Evolutionary conservation across 2,329 filamentous ascomycete genomes (phyloP).

Genomic region (Hypoxylon rubiginosum): DNA sequence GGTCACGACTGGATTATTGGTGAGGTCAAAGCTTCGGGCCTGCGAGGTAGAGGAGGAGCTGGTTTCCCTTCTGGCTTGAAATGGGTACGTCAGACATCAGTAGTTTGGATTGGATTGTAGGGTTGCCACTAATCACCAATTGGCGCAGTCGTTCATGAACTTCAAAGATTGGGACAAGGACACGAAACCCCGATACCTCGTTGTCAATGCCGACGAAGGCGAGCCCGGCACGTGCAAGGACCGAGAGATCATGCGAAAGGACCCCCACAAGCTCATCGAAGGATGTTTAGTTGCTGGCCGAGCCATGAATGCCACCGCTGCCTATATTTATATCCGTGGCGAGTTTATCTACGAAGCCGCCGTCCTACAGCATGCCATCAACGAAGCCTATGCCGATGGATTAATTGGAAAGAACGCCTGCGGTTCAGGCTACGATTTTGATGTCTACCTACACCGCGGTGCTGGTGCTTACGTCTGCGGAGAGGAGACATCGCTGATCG

Average conservation of each 20-base stretch:
- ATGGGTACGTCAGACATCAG: slow-evolving; percentile 75
- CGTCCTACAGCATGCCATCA: slow-evolving; percentile 93
- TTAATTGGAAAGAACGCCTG: slow-evolving; percentile 99
- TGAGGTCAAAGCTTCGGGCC: slow-evolving; percentile 95
- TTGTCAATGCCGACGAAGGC: slow-evolving; percentile 98
- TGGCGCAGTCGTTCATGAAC: slow-evolving; percentile 94
- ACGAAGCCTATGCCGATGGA: slow-evolving; percentile 95
- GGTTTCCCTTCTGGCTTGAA: slow-evolving; percentile 98
- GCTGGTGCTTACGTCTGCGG: slow-evolving; percentile 98
- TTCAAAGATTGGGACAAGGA: slow-evolving; percentile 99
- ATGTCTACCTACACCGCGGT: slow-evolving; percentile 95
- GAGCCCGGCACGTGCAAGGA: slow-evolving; percentile 99
- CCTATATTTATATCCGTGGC: slow-evolving; percentile 99
- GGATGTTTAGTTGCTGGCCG: slow-evolving; percentile 95
- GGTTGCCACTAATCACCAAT: slow-evolving; percentile 34
- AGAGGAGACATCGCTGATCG: slow-evolving; percentile 97
- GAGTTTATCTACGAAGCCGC: slow-evolving; percentile 98
- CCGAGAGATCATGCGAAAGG: slow-evolving; percentile 99
- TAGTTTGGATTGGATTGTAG: background rate
- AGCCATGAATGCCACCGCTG: slow-evolving; percentile 98
- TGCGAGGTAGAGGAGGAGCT: slow-evolving; percentile 95
- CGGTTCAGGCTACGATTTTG: slow-evolving; percentile 96
- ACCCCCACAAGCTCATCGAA: slow-evolving; percentile 98
- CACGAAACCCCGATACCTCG: slow-evolving; percentile 92
- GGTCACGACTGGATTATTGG: slow-evolving; percentile 99